phyloP scores from a whole-genome alignment of 73 alveolate species.

The Paraurostyla sp. region DNA sequence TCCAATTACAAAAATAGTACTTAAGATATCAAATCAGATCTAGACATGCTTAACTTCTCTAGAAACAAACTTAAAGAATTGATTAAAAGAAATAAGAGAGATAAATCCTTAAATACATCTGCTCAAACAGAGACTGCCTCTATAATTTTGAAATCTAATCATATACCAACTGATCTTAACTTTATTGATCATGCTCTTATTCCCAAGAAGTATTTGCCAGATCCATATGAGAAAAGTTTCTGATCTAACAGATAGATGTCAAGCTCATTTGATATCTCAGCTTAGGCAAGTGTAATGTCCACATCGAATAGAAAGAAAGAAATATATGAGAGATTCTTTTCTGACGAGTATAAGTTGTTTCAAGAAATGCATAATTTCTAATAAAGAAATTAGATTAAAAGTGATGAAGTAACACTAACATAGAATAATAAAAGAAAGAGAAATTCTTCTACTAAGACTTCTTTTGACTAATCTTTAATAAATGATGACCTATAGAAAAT shows the following conservation, averaged over 20 bases:
- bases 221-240: constrained; percentile 18
- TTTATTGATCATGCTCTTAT: constrained; percentile 4
- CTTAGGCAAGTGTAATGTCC: not conserved
- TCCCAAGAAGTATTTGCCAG: constrained; percentile 10
- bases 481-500: not conserved
- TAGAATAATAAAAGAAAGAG: not conserved
- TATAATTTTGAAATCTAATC: too few relatives aligned
- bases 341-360: constrained; percentile 15
- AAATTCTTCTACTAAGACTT: not conserved
- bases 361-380: not conserved
- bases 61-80: constrained; percentile 33
- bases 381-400: not conserved
- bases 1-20: too few relatives aligned
- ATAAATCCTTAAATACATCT: too few relatives aligned
- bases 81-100: not conserved
- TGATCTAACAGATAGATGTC: not conserved
- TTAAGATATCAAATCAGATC: too few relatives aligned
- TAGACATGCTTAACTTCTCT: not conserved
- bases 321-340: not conserved
- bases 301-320: not conserved
- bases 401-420: not conserved
- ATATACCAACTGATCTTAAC: not conserved
- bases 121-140: too few relatives aligned
- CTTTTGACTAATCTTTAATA: not conserved
- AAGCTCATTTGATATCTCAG: not conserved